Conservation (phyloP, 75 land plant genomes). For the Pinus taeda region DNA sequence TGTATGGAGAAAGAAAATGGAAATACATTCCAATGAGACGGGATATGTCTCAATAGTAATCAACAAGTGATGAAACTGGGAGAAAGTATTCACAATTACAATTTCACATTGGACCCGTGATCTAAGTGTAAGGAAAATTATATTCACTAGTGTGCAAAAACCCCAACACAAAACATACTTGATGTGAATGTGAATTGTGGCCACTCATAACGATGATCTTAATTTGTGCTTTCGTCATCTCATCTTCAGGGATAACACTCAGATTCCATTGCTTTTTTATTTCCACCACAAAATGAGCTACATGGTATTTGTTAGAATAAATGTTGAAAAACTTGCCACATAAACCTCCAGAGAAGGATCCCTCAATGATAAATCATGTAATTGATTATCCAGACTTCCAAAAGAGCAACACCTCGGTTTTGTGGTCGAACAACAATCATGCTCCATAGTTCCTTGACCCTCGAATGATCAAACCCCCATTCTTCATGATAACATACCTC, state of each 20-base stretch:
- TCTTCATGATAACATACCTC: conserved; percentile 56
- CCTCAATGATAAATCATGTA: not conserved
- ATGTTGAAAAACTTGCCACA: conserved; percentile 74
- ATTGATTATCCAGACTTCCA: conserved; percentile 23
- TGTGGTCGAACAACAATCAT: conserved; percentile 66
- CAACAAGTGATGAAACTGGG: no score
- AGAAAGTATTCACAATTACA: no score
- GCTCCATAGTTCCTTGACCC: conserved; percentile 53
- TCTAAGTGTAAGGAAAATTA: no score
- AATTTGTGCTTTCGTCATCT: conserved; percentile 23
- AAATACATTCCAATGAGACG: no score
- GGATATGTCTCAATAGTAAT: no score
- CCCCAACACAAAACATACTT: no score
- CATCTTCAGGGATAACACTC: conserved; percentile 66
- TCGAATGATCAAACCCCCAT: conserved; percentile 3
- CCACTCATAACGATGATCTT: conserved; percentile 2
- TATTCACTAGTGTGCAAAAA: no score
- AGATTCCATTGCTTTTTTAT: conserved; percentile 21
- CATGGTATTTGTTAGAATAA: conserved; percentile 75
- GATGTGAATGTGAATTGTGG: no score
- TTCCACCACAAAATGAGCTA: conserved; percentile 47
- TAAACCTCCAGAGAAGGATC: conserved; percentile 77
- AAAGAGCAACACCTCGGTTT: conserved; percentile 21
- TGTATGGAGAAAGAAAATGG: no score
- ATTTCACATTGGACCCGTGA: no score